Evolutionary conservation across 2,329 filamentous ascomycete genomes (phyloP).

Genomic region (Cordyceps militaris): DNA sequence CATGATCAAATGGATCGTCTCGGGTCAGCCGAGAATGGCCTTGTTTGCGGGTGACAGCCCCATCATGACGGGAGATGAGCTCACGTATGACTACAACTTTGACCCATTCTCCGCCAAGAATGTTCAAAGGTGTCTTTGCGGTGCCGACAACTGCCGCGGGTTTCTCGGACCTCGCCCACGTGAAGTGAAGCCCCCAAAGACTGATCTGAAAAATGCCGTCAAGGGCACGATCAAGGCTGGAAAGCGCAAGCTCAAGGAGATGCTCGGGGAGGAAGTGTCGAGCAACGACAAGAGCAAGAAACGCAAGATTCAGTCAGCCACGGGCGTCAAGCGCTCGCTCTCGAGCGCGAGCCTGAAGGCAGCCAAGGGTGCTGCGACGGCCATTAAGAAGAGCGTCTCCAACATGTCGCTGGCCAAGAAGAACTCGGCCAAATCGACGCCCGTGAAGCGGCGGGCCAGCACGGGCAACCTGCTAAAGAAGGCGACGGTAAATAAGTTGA

Average conservation of each 20-base stretch:
- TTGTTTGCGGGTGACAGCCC: conserved; percentile 86
- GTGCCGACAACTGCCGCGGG: conserved; percentile 56
- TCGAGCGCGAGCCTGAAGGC: conserved; percentile 30
- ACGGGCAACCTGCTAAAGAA: conserved; percentile 24
- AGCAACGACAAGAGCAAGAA: conserved; percentile 42
- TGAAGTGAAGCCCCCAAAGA: conserved; percentile 45
- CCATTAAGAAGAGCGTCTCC: conserved; percentile 31
- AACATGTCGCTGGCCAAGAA: conserved; percentile 26
- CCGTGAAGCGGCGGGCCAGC: conserved; percentile 21
- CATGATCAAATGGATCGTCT: conserved; percentile 97
- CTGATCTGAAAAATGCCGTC: conserved; percentile 32
- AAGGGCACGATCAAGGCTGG: conserved; percentile 39
- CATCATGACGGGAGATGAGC: conserved; percentile 89
- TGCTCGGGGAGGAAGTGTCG: conserved; percentile 36
- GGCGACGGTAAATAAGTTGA: conserved; percentile 18
- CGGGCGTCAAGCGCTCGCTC: conserved; percentile 28
- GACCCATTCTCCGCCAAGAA: conserved; percentile 63
- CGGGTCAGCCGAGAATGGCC: conserved; percentile 89
- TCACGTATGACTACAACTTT: conserved; percentile 87
- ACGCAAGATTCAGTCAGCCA: conserved; percentile 29
- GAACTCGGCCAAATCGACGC: conserved; percentile 19
- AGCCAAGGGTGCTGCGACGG: conserved; percentile 30
- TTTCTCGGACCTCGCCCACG: conserved; percentile 56
- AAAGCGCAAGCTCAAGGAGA: conserved; percentile 51
- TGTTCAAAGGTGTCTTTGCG: conserved; percentile 59